A percentile compares a stretch with the other conserved stretches of the same genome.
These are phyloP conservation scores for Barbarea vulgaris DNA, from an alignment of 345 rosid genomes.

Conservation along the genomic window DNA sequence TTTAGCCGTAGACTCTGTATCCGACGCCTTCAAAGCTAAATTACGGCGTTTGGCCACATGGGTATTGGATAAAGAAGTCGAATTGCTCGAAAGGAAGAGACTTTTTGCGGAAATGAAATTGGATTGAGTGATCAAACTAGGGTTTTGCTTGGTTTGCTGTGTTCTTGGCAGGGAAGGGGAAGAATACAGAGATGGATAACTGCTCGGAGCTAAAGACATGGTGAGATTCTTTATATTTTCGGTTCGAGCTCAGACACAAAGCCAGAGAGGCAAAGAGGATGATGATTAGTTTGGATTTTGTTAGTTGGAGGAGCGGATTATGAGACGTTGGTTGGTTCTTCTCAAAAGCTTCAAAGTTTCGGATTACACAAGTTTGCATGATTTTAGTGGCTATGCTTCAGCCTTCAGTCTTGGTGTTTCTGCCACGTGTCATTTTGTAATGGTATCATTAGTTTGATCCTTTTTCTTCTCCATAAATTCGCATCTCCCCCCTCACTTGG, in stretches of 20 bases:
- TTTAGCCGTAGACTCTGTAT: conserved; percentile 52
- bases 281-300: conserved; percentile 33
- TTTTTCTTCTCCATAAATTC: conserved; percentile 30
- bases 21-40: conserved; percentile 61
- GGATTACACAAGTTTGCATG: conserved; percentile 45
- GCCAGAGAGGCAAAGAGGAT: conserved; percentile 21
- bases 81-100: conserved; percentile 38
- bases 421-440: conserved; percentile 44
- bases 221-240: conserved; percentile 9
- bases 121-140: conserved; percentile 38
- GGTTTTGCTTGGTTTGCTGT: conserved; percentile 45
- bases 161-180: conserved; percentile 56
- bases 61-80: conserved; percentile 42
- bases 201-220: conserved; percentile 66
- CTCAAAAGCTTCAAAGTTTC: conserved; percentile 20
- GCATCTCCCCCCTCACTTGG: conserved; percentile 34
- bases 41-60: conserved; percentile 45
- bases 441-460: conserved; percentile 36
- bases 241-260: conserved; percentile 35
- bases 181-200: conserved; percentile 58
- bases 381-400: conserved; percentile 47
- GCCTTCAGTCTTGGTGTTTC: conserved; percentile 25
- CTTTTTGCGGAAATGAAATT: conserved; percentile 36
- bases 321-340: conserved; percentile 25
- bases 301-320: conserved; percentile 11